A percentile compares a stretch with the other conserved stretches of the same genome.
phyloP scores from a whole-genome alignment of 768 basidiomycete species.

The Tulasnella sp. region DNA sequence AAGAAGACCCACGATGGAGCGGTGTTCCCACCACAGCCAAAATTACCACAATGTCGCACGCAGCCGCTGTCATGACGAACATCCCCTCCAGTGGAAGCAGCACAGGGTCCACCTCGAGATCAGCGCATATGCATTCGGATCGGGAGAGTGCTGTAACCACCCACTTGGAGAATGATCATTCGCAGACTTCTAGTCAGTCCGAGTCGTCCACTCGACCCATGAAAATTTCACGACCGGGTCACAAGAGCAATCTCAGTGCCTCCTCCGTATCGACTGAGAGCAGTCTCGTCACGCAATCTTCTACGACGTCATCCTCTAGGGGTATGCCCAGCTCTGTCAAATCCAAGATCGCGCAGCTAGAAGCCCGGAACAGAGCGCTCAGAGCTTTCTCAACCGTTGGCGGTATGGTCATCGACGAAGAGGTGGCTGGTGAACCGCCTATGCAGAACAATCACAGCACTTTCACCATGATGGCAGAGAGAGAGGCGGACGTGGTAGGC shows the following conservation, averaged over 20 bases:
- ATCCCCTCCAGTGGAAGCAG: neutral
- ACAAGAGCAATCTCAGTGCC: conserved; percentile 11
- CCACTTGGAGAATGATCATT: no score
- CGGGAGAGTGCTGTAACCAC: no score
- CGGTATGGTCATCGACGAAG: neutral
- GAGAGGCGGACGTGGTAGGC: neutral
- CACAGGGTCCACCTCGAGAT: no score
- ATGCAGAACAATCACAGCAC: conserved; percentile 3
- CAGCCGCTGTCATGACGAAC: neutral
- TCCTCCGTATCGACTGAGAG: conserved; percentile 9
- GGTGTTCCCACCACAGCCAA: neutral
- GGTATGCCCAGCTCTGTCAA: conserved; percentile 1
- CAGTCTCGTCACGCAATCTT: neutral
- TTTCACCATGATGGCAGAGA: neutral
- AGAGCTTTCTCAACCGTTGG: neutral
- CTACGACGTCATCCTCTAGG: conserved; percentile 3
- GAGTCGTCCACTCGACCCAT: neutral
- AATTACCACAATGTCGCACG: neutral
- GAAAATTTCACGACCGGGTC: neutral
- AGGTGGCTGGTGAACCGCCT: neutral
- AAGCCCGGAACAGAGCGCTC: conserved; percentile 5
- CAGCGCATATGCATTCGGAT: no score
- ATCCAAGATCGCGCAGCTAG: conserved; percentile 14
- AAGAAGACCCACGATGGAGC: conserved; percentile 6
- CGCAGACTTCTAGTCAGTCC: neutral